These are phyloP conservation scores for Allantophomopsis lycopodina DNA, from an alignment of 2,329 filamentous ascomycete species.

Conservation along the genomic window DNA sequence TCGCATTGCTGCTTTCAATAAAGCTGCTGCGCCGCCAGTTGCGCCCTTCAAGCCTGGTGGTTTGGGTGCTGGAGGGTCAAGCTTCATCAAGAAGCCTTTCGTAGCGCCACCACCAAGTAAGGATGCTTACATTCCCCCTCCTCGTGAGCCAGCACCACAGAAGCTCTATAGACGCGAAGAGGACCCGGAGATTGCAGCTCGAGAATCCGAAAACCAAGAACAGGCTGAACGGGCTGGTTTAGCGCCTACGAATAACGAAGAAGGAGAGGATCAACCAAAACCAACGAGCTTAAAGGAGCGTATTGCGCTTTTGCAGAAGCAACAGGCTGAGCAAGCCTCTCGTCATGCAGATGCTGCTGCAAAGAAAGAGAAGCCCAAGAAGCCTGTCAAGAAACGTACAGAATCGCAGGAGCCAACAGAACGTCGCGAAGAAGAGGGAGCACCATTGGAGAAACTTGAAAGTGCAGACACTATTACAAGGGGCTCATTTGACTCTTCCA, in stretches of 20 bases:
- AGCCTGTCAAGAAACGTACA: conserved; percentile 52
- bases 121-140: conserved; percentile 75
- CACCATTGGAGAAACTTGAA: conserved; percentile 29
- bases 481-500: conserved; percentile 32
- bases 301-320: conserved; percentile 85
- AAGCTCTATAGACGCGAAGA: conserved; percentile 81
- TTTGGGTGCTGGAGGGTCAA: conserved; percentile 39
- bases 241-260: conserved; percentile 27
- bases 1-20: conserved; percentile 95
- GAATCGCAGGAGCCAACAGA: conserved; percentile 30
- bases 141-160: conserved; percentile 53
- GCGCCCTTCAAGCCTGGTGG: conserved; percentile 79
- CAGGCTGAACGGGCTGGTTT: conserved; percentile 57
- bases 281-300: conserved; percentile 88
- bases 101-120: conserved; percentile 89
- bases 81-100: conserved; percentile 93
- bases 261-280: conserved; percentile 72
- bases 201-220: conserved; percentile 50
- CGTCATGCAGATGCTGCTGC: conserved; percentile 64
- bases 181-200: conserved; percentile 58
- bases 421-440: conserved; percentile 20
- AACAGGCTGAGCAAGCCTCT: conserved; percentile 80
- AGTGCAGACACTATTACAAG: conserved; percentile 32
- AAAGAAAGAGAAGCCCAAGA: conserved; percentile 83
- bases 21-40: conserved; percentile 68